phyloP scores from a whole-genome alignment of 1,284 basidiomycete genomes.

The Irpex sp. region DNA sequence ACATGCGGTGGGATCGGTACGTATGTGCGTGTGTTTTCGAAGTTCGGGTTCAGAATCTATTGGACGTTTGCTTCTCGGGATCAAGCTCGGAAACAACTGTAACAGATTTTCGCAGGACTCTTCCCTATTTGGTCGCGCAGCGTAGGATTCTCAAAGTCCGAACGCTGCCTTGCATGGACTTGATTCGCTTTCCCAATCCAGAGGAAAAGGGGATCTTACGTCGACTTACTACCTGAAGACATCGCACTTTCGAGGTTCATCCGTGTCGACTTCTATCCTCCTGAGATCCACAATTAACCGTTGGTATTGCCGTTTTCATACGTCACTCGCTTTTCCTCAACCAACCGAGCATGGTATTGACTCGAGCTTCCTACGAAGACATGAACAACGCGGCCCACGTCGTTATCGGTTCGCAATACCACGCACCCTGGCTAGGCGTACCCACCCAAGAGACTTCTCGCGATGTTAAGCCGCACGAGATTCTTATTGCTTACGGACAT shows the following conservation, averaged over 20 bases:
- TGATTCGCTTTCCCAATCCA: neutral
- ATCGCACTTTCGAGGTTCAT: constrained; percentile 2
- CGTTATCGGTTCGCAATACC: neutral
- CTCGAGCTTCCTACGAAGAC: neutral
- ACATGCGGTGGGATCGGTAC: neutral
- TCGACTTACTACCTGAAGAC: neutral
- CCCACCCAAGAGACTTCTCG: neutral
- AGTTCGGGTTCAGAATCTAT: neutral
- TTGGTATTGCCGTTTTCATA: neutral
- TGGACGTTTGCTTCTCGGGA: neutral
- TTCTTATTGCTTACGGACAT: neutral
- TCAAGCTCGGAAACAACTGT: neutral
- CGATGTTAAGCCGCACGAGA: neutral
- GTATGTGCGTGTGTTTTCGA: neutral
- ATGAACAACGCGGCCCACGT: neutral
- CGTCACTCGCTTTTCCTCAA: neutral
- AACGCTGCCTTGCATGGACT: neutral
- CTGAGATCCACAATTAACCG: neutral
- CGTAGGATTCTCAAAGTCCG: neutral
- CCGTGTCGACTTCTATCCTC: constrained; percentile 2
- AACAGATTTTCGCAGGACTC: neutral
- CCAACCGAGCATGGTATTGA: neutral
- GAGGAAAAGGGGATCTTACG: neutral
- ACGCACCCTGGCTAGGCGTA: neutral
- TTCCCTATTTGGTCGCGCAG: neutral